phyloP scores from a whole-genome alignment of 116 monocot genomes.

The Iris pallida region DNA sequence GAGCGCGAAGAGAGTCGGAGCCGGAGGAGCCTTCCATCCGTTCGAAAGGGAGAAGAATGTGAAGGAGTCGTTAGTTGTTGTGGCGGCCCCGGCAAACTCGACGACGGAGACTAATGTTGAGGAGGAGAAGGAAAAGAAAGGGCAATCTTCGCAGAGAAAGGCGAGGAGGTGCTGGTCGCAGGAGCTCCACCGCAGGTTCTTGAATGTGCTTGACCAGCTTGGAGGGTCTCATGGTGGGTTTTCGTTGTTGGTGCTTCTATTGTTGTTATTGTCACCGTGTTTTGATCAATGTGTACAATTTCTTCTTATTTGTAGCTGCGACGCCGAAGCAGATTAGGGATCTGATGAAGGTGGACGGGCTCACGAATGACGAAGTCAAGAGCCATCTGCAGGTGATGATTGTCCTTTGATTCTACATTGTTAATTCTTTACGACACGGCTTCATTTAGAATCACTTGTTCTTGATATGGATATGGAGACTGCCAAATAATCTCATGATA shows the following conservation, averaged over 20 bases:
- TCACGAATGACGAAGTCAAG: slow-evolving; percentile 93
- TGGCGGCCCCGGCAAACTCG: slow-evolving; percentile 32
- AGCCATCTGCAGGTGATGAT: slow-evolving; percentile 79
- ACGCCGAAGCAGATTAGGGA: slow-evolving; percentile 93
- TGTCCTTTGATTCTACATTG: not conserved
- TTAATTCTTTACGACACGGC: too few relatives aligned
- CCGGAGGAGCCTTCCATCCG: slow-evolving; percentile 64
- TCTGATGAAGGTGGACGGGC: slow-evolving; percentile 92
- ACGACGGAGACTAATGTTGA: slow-evolving; percentile 12
- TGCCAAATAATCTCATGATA: too few relatives aligned
- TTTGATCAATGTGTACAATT: not conserved
- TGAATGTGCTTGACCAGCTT: slow-evolving; percentile 69
- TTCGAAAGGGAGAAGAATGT: slow-evolving; percentile 45
- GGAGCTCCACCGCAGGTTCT: slow-evolving; percentile 83
- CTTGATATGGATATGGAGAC: too few relatives aligned
- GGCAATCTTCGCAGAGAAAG: not conserved
- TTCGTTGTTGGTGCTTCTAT: not conserved
- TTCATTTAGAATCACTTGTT: too few relatives aligned
- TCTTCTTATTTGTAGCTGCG: slow-evolving; percentile 41
- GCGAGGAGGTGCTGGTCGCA: slow-evolving; percentile 72
- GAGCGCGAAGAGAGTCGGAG: slow-evolving; percentile 33
- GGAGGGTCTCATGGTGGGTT: slow-evolving; percentile 74
- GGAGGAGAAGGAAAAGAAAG: slow-evolving; percentile 7
- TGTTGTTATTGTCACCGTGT: not conserved
- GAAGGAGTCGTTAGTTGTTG: not conserved